Evolutionary conservation across 2,329 filamentous ascomycete genomes (phyloP).

Genomic region (Calycina herbarum): DNA sequence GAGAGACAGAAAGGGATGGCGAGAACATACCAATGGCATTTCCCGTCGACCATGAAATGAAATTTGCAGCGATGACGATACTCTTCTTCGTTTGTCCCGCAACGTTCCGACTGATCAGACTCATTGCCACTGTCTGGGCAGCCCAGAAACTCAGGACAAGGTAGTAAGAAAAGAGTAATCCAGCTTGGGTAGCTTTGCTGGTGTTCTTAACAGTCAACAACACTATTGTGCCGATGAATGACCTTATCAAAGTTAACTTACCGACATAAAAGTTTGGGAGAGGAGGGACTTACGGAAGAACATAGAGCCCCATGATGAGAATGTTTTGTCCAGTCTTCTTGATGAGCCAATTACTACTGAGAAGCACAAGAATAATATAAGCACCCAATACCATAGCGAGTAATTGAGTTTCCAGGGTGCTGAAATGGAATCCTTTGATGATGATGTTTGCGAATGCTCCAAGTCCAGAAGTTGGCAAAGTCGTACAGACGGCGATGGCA

Average conservation of each 20-base stretch:
- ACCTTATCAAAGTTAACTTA: slow-evolving; percentile 33
- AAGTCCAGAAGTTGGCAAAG: slow-evolving; percentile 70
- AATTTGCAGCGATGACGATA: slow-evolving; percentile 50
- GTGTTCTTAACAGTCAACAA: slow-evolving; percentile 67
- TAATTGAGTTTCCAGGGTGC: slow-evolving; percentile 66
- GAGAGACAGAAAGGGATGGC: slow-evolving; percentile 28
- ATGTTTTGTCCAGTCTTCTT: slow-evolving; percentile 70
- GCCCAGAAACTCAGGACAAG: slow-evolving; percentile 78
- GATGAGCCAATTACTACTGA: slow-evolving; percentile 66
- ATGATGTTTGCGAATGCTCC: slow-evolving; percentile 75
- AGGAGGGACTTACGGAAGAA: slow-evolving; percentile 49
- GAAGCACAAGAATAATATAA: slow-evolving; percentile 70
- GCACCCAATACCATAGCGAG: slow-evolving; percentile 73
- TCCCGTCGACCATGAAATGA: slow-evolving; percentile 52
- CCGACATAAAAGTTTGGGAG: no score
- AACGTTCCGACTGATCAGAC: slow-evolving; percentile 56
- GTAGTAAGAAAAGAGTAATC: slow-evolving; percentile 73
- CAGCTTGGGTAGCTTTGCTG: slow-evolving; percentile 58
- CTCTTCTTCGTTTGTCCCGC: slow-evolving; percentile 54
- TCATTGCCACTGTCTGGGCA: slow-evolving; percentile 65
- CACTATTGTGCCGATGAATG: slow-evolving; percentile 69
- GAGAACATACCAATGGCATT: slow-evolving; percentile 51
- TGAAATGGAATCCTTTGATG: slow-evolving; percentile 68
- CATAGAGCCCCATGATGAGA: slow-evolving; percentile 63
- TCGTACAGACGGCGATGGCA: slow-evolving; percentile 57